Base-by-base conservation (phyloP, 495 filamentous ascomycete species). In the Neurospora terricola region DNA sequence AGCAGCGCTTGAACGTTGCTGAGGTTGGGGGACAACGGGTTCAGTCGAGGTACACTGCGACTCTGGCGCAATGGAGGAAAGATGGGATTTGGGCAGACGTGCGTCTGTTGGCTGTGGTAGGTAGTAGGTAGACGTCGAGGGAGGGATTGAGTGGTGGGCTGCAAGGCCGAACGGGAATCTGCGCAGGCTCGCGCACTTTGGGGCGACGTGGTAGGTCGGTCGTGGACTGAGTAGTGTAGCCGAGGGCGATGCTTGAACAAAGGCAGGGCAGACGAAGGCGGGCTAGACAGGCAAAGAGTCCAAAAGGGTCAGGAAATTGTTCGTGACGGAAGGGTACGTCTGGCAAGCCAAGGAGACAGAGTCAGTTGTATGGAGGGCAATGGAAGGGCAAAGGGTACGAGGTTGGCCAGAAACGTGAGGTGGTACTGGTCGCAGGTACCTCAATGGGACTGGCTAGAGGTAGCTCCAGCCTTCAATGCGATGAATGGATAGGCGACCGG, bases 11-110 rank as follows among this genome's bases (percentile, higher is more conserved):
- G 73, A 70, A 72, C 70, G 75, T 74, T 75, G 73, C 45, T 75
- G 54, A 34, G 39, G 48, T 73, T 69, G 73, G 75, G 70, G 75
- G 75, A 76, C 75, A 74, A 74, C 76, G 76, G 76, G 72, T 76
- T 72, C 72, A 62, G 72, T 30, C 77, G 71, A 76, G 77, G 76
- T 80, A 74, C 74, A 72, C 75, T 73, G 69, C 72, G 73, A 73
- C 71, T 71, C 75, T 79, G 73, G 77, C 73, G 72, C 75, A 76
- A 79, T 74, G 77, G 73, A 69, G 73, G 75, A 76, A 73, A 73
- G 73, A 76, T 66, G 42, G 71, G 73, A 74, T 76, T 80, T 75
- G 74, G 78, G 79, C 73, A 76, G 77, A 73, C 71, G 75, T 77
- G 75, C 76, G 76, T 77, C 71, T 70, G 73, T 75, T 66, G 54